Conservation (phyloP, 2,329 filamentous ascomycete species). For the Malbranchea cinnamomea region DNA sequence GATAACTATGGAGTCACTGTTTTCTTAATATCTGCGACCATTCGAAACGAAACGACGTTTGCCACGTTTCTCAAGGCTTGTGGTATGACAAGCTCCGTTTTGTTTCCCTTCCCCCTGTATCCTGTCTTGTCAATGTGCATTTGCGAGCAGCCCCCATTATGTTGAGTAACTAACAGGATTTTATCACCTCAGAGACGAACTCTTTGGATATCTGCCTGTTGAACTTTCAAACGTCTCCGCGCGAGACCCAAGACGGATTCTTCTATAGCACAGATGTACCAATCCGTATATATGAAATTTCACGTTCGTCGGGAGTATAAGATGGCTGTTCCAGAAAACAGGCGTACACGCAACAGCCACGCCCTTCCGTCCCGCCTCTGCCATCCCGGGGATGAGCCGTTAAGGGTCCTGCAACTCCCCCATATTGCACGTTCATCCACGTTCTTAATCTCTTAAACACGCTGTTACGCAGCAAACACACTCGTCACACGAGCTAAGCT, state of each 20-base stretch:
- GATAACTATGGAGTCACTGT: slow-evolving; percentile 35
- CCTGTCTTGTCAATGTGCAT: slow-evolving; percentile 1
- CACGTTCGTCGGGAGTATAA: slow-evolving; percentile 3
- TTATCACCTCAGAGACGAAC: slow-evolving; percentile 15
- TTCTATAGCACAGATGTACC: slow-evolving; percentile 31
- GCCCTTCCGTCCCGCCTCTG: not conserved
- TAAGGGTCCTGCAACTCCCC: no score
- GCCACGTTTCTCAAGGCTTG: slow-evolving; percentile 42
- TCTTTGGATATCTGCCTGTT: slow-evolving; percentile 25
- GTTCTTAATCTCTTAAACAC: no score
- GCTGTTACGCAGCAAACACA: no score
- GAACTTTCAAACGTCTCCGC: slow-evolving; percentile 27
- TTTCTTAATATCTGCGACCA: slow-evolving; percentile 45
- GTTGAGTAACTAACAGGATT: slow-evolving; percentile 5
- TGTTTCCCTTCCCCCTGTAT: slow-evolving; percentile 8
- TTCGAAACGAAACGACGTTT: slow-evolving; percentile 49
- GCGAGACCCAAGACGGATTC: slow-evolving; percentile 31
- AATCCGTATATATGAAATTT: slow-evolving; percentile 23
- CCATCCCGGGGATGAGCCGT: no score
- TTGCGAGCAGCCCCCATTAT: no score
- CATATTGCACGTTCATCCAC: no score
- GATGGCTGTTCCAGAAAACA: no score
- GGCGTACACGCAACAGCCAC: not conserved
- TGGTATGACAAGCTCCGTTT: slow-evolving; percentile 28
- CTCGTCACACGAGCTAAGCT: no score